Base-by-base conservation (phyloP, 371 early-diverging fungal genomes). In the Mortierella sp. region DNA sequence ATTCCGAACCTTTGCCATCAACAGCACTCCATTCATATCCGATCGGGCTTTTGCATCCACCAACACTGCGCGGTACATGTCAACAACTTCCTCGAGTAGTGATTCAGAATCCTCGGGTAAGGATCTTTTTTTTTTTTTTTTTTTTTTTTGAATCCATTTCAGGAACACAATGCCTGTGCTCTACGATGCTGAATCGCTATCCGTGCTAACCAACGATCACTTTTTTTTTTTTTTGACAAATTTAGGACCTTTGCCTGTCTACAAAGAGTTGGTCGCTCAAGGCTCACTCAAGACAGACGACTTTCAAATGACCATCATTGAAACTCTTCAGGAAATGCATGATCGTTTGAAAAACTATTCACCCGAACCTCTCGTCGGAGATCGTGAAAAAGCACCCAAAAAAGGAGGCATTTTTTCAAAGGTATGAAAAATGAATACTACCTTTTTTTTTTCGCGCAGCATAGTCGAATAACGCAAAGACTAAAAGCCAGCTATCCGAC, bases 281-380 rank as follows among this genome's bases (percentile, higher is more conserved):
- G 86, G 87, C 8, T 81, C 76, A 22, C 65, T 88, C 11, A 82
- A 85, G 48, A 79, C 83, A 58, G 92, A 93, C 60, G 71, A 69
- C n/a, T 90, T 90, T 75, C 92, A 93, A 75, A 76, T 84, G 22
- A 63, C 82, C 0, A 91, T 91, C 10, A 88, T 92, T 19, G 83
- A 80, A 40, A 74, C 82, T 8, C 84, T 93, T 21, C 90, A 92
- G 69, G 74, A 86, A 0, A 79, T 93, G 65, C 87, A 90, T 57
- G 86, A 85, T 58, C 84, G 86, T 11, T 69, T 93, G 36, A 67
- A 80, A 47, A 60, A 38, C 8, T 91, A 92, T 76, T 55, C 67
- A 8, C 89, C 90, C 6, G 85, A 87, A 16, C 77, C 84, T 22
- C 59, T 84, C 32, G 69, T 53, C 11, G 36, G 38, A 0, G 81